Percentiles rank a stretch among this genome's conserved stretches.
These are phyloP conservation scores for Phalaenopsis aphrodite DNA, from an alignment of 106 monocot genomes.

Conservation along the genomic window DNA sequence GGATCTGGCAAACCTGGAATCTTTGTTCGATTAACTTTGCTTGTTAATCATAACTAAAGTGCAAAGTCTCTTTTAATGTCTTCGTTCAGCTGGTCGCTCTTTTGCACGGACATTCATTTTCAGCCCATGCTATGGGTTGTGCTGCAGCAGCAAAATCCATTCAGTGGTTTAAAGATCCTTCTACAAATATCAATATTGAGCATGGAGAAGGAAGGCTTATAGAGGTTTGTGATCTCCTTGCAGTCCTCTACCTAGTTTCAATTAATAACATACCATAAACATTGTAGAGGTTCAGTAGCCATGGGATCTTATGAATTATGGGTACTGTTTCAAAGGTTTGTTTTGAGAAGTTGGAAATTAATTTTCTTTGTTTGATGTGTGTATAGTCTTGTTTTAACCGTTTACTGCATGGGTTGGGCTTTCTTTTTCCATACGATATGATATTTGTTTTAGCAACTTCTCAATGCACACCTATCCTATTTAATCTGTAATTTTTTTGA, in stretches of 20 bases:
- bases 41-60: background rate
- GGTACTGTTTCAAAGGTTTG: background rate
- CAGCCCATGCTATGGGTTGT: slow-evolving; percentile 92
- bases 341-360: background rate
- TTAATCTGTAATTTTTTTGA: background rate
- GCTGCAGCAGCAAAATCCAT: slow-evolving; percentile 71
- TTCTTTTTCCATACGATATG: background rate
- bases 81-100: slow-evolving; percentile 63
- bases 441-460: background rate
- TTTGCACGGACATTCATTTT: slow-evolving; percentile 92
- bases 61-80: background rate
- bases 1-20: background rate
- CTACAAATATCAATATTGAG: slow-evolving; percentile 53
- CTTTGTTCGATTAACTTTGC: background rate
- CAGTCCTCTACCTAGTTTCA: background rate
- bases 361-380: background rate
- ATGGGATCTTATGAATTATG: background rate
- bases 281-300: background rate
- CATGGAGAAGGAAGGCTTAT: slow-evolving; percentile 35
- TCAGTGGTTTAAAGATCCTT: slow-evolving; percentile 75
- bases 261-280: background rate
- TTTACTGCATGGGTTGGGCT: background rate
- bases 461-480: background rate
- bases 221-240: slow-evolving; percentile 40
- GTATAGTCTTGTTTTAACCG: background rate